Conservation (phyloP, 106 monocot species). For the Narthecium ossifragum region DNA sequence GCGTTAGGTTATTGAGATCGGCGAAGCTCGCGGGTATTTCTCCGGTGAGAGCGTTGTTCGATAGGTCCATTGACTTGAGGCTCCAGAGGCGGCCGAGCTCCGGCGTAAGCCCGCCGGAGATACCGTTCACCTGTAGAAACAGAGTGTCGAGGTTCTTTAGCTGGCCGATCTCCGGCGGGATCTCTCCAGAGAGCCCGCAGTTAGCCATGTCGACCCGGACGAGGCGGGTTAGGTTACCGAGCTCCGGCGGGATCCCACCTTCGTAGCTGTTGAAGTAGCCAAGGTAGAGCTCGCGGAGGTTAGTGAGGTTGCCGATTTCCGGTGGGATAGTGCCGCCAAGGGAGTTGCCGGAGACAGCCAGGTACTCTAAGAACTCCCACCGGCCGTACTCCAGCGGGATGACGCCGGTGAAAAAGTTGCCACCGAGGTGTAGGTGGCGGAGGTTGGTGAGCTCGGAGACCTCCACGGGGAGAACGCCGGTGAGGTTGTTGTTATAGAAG, state of each 20-base stretch:
- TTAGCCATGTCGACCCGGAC: conserved; percentile 76
- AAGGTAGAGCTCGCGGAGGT: conserved; percentile 56
- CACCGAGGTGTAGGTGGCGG: conserved; percentile 80
- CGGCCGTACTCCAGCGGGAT: conserved; percentile 61
- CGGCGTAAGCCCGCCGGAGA: conserved; percentile 43
- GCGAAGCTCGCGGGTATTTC: conserved; percentile 41
- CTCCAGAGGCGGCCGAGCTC: conserved; percentile 43
- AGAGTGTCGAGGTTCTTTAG: conserved; percentile 73
- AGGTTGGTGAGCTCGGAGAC: conserved; percentile 32
- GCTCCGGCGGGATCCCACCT: conserved; percentile 65
- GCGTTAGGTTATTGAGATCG: conserved; percentile 41
- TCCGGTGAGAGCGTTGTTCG: conserved; percentile 64
- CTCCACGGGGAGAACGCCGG: conserved; percentile 53
- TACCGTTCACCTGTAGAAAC: conserved; percentile 70
- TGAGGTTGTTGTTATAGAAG: conserved; percentile 91
- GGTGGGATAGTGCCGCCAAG: conserved; percentile 56
- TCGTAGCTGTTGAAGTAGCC: conserved; percentile 76
- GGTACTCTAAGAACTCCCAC: conserved; percentile 63
- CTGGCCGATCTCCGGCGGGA: conserved; percentile 55
- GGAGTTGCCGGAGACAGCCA: conserved; percentile 88
- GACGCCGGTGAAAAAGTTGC: conserved; percentile 76
- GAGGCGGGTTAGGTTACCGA: conserved; percentile 52
- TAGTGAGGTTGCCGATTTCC: conserved; percentile 52
- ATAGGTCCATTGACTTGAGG: conserved; percentile 78
- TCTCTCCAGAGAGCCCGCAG: conserved; percentile 63